Conservation (phyloP, 441 rosid genomes). For the Erodium trifolium region DNA sequence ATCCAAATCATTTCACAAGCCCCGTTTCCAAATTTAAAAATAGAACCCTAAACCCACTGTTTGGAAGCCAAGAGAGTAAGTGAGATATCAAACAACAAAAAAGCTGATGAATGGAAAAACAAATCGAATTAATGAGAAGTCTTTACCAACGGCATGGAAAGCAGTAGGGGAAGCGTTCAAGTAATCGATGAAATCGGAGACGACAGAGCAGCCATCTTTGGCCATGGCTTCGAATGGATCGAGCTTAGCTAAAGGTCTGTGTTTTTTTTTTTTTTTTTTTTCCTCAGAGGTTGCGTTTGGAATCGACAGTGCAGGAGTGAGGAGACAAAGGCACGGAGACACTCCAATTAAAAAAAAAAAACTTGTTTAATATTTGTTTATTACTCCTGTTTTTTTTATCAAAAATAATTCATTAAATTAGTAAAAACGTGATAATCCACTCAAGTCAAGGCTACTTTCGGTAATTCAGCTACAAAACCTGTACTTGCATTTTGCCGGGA, state of each 20-base stretch:
- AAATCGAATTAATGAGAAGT: not conserved
- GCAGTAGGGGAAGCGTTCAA: slow-evolving; percentile 95
- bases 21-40: not conserved
- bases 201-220: slow-evolving; percentile 27
- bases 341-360: too few relatives aligned
- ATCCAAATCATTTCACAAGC: not conserved
- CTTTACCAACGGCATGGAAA: slow-evolving; percentile 88
- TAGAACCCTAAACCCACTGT: not conserved
- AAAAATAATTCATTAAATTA: too few relatives aligned
- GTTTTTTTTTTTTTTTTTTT: not conserved
- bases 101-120: not conserved
- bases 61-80: not conserved
- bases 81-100: not conserved
- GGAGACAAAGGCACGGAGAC: not conserved
- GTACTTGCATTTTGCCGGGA: slow-evolving; percentile 19
- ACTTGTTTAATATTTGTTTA: too few relatives aligned
- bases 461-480: not conserved
- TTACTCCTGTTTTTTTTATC: too few relatives aligned
- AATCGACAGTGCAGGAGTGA: not conserved
- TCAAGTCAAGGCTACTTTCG: too few relatives aligned
- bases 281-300: not conserved
- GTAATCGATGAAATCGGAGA: slow-evolving; percentile 62
- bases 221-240: slow-evolving; percentile 29
- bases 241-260: too few relatives aligned
- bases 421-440: too few relatives aligned